A percentile compares a stretch with the other conserved stretches of the same genome.
phyloP scores from a whole-genome alignment of 306 rosid species.

The Mimosa pudica region DNA sequence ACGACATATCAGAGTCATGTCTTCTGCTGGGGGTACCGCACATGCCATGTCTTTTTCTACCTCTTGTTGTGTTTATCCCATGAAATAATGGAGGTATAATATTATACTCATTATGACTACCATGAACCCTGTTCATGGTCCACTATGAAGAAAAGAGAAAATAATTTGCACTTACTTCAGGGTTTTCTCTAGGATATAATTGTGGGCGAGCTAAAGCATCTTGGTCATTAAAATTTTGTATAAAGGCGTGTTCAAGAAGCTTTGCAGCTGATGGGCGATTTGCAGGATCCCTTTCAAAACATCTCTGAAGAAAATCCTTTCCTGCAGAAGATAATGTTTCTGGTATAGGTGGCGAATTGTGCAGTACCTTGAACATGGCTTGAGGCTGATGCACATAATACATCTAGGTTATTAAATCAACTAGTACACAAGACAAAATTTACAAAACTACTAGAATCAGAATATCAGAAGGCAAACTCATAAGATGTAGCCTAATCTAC shows the following conservation, averaged over 20 bases:
- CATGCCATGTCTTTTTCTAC: neutral
- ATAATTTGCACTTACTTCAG: constrained; percentile 52
- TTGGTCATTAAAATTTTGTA: constrained; percentile 58
- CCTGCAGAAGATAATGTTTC: constrained; percentile 74
- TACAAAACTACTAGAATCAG: neutral
- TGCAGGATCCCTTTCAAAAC: constrained; percentile 90
- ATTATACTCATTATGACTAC: neutral
- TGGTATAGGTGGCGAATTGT: constrained; percentile 76
- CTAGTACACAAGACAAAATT: constrained; percentile 14
- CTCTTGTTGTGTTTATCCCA: neutral
- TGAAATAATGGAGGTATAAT: constrained; percentile 12
- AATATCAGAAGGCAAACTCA: constrained; percentile 28
- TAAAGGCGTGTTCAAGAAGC: constrained; percentile 80
- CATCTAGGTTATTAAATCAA: constrained; percentile 26
- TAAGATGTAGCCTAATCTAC: constrained; percentile 16
- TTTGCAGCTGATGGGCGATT: constrained; percentile 68
- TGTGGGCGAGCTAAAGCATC: constrained; percentile 40
- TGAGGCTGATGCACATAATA: constrained; percentile 64
- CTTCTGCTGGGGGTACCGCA: constrained; percentile 1
- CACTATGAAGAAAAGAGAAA: neutral
- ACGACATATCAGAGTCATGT: constrained; percentile 27
- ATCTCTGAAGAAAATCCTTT: constrained; percentile 73
- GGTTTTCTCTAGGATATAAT: constrained; percentile 43
- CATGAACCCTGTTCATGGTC: constrained; percentile 25
- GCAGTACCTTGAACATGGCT: constrained; percentile 96